A percentile compares a stretch with the other conserved stretches of the same genome.
Conservation (phyloP, 2,329 filamentous ascomycete genomes). For the Fusarium brevicatenulatum region DNA sequence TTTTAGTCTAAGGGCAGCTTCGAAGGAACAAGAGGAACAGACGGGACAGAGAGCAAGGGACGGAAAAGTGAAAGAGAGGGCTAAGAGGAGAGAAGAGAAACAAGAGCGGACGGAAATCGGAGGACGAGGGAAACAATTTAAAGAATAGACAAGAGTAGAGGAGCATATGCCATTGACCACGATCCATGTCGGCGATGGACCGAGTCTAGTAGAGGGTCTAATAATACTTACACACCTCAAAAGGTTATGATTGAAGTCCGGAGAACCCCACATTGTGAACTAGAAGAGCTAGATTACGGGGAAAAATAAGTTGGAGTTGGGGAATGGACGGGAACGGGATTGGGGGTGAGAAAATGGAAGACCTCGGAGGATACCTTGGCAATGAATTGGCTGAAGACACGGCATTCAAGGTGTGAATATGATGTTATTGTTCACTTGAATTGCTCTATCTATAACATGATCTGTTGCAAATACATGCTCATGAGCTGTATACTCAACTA, state of each 20-base stretch:
- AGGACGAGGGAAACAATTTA: slow-evolving; percentile 23
- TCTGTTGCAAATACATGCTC: background rate
- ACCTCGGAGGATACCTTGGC: slow-evolving; percentile 27
- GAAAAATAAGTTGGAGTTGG: slow-evolving; percentile 27
- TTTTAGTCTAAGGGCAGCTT: background rate
- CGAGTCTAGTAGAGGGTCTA: slow-evolving; percentile 9
- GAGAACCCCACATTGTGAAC: slow-evolving; percentile 35
- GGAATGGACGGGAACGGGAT: slow-evolving; percentile 5
- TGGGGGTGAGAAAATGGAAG: slow-evolving; percentile 26
- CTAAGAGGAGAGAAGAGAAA: slow-evolving; percentile 9
- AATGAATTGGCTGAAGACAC: background rate
- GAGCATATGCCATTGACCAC: slow-evolving; percentile 16
- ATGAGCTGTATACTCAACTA: background rate
- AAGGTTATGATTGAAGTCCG: slow-evolving; percentile 15
- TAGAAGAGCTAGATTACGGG: slow-evolving; percentile 7
- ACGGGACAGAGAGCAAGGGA: background rate
- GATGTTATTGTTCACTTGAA: background rate
- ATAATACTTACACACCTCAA: slow-evolving; percentile 31
- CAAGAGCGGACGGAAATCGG: slow-evolving; percentile 11
- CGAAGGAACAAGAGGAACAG: background rate
- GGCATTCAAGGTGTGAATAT: background rate
- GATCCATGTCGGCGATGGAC: slow-evolving; percentile 25
- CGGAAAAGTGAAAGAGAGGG: background rate
- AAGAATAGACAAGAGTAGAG: background rate
- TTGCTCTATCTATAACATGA: no score